Percentiles rank a stretch among this genome's conserved stretches.
phyloP scores from a whole-genome alignment of 192 early-diverging fungal species.

The Entomortierella beljakovae region DNA sequence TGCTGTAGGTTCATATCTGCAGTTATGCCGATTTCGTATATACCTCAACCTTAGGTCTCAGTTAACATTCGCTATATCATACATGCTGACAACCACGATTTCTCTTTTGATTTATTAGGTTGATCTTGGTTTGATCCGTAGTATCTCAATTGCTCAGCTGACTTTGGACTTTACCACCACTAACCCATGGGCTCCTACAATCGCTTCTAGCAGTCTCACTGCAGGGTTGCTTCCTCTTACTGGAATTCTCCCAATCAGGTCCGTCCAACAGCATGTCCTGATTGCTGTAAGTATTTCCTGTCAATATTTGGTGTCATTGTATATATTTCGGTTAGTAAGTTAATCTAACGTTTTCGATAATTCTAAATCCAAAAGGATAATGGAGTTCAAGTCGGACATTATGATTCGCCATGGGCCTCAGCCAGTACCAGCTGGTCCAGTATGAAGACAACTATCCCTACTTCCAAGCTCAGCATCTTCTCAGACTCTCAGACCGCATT shows the following conservation, averaged over 20 bases:
- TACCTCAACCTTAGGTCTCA: not conserved
- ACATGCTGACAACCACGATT: not conserved
- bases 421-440: constrained; percentile 17
- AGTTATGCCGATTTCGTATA: not conserved
- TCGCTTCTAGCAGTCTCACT: constrained; percentile 55
- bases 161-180: constrained; percentile 60
- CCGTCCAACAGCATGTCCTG: constrained; percentile 33
- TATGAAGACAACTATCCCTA: constrained; percentile 28
- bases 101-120: constrained; percentile 12
- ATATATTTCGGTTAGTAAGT: too few species aligned
- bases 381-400: constrained; percentile 24
- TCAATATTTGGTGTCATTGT: not conserved
- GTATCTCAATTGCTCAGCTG: constrained; percentile 58
- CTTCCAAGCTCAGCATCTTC: constrained; percentile 37
- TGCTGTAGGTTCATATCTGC: constrained; percentile 19
- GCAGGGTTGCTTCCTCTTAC: constrained; percentile 53
- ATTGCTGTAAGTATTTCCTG: constrained; percentile 17
- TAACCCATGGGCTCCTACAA: constrained; percentile 56
- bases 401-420: constrained; percentile 25
- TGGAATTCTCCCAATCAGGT: constrained; percentile 41
- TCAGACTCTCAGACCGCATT: constrained; percentile 25
- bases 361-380: constrained; percentile 21
- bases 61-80: too few species aligned
- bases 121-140: constrained; percentile 50
- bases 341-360: not conserved